Conservation (phyloP, 2,329 filamentous ascomycete species). For the Pezicula neosporulosa region DNA sequence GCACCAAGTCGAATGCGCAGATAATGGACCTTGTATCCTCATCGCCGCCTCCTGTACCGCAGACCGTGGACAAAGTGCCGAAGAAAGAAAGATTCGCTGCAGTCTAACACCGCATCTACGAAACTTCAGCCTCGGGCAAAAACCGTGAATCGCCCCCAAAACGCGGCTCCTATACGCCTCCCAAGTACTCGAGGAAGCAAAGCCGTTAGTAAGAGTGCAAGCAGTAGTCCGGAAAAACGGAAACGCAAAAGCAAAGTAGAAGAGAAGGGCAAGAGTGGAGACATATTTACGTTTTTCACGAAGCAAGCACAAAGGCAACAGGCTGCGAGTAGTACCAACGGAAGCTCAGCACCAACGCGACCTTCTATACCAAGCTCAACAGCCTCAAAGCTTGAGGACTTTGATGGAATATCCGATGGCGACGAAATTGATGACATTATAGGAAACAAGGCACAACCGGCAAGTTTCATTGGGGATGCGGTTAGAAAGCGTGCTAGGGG, state of each 20-base stretch:
- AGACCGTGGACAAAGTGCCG: conserved; percentile 1
- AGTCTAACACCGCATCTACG: conserved; percentile 23
- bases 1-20: conserved; percentile 13
- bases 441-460: conserved; percentile 44
- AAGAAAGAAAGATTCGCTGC: conserved; percentile 6
- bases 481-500: conserved; percentile 51
- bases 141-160: conserved; percentile 22
- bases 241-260: conserved; percentile 36
- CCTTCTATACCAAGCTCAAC: conserved; percentile 42
- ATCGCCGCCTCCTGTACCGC: conserved; percentile 13
- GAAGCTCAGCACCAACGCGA: conserved; percentile 12
- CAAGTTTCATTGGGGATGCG: conserved; percentile 53
- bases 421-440: conserved; percentile 48
- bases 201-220: conserved; percentile 28
- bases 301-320: conserved; percentile 51
- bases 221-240: conserved; percentile 42
- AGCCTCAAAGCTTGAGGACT: conserved; percentile 39
- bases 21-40: conserved; percentile 18
- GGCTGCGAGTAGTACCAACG: conserved; percentile 9
- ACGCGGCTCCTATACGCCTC: conserved; percentile 23
- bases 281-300: conserved; percentile 58
- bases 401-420: conserved; percentile 47
- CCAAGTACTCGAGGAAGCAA: conserved; percentile 22
- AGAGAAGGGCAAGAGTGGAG: conserved; percentile 51
- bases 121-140: conserved; percentile 21